Evolutionary conservation across 768 basidiomycete species (phyloP).

Genomic region (Daedaleopsis sinensis): DNA sequence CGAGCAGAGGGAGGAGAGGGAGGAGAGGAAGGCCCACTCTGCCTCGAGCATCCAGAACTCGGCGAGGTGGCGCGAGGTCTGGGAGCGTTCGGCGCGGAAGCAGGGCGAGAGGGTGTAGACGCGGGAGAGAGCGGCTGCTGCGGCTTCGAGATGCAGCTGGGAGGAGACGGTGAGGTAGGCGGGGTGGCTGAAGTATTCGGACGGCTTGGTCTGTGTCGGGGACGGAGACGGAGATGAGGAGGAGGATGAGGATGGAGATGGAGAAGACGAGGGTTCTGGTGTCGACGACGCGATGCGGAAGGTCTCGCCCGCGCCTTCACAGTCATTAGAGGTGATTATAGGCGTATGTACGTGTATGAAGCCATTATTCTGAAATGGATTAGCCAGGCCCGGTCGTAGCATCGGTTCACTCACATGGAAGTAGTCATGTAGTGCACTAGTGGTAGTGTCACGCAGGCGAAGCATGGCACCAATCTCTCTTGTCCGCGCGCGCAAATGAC

Average conservation of each 20-base stretch:
- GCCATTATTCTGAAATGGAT: constrained; percentile 42
- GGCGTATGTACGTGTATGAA: constrained; percentile 86
- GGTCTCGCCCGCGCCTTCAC: constrained; percentile 94
- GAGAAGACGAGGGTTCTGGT: constrained; percentile 19
- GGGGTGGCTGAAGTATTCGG: constrained; percentile 74
- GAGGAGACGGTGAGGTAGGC: constrained; percentile 93
- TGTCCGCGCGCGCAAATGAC: constrained; percentile 87
- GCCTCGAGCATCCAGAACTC: constrained; percentile 99
- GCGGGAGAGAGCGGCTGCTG: constrained; percentile 75
- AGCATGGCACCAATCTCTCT: constrained; percentile 72
- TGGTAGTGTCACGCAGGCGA: constrained; percentile 64
- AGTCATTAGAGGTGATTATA: constrained; percentile 87
- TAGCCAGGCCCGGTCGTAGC: too few relatives aligned
- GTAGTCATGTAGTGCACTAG: constrained; percentile 60
- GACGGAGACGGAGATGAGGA: background rate
- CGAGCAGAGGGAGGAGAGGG: constrained; percentile 52
- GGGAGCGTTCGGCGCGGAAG: constrained; percentile 90
- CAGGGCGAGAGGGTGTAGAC: constrained; percentile 93
- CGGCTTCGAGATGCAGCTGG: constrained; percentile 92
- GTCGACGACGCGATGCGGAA: constrained; percentile 63
- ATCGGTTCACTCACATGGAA: constrained; percentile 58
- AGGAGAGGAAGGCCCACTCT: constrained; percentile 71
- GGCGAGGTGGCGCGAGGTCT: constrained; percentile 89
- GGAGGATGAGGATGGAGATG: constrained; percentile 14
- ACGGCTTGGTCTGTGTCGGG: constrained; percentile 13